Base-by-base conservation (phyloP, 2,329 filamentous ascomycete genomes). In the Pestalotiopsis sp. region DNA sequence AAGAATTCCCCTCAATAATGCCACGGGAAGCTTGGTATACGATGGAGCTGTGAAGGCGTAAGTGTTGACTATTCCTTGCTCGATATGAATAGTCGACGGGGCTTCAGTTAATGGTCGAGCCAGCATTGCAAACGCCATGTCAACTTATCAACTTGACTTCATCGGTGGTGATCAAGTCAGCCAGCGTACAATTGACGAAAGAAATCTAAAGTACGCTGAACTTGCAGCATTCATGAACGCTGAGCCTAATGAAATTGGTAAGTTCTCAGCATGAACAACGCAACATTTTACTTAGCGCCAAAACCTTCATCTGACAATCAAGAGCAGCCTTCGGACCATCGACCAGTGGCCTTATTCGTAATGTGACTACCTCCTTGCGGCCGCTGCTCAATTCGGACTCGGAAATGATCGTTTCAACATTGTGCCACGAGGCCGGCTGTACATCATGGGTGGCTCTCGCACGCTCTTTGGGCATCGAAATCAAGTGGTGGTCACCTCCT, bases 351-450 rank as follows among this genome's bases (percentile, higher is more conserved):
- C 86, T 94, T 12, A 88, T 94, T 73, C 89, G 91, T 72, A 95
- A 94, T 76, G 85, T 94, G 14, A 87, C 89, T 0, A 83, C 83
- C 23, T 82, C 87, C 2, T 78, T 91, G 4, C 74, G 77, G 12
- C 59, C 59, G 31, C n/a, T 62, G 31, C 88, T 91, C 75, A 74
- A 82, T 12, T 76, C 83, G 1, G 88, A 88, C 60, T 88, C 90
- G 70, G 91, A 93, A 75, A 84, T 95, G 63, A 83, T 96, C 70
- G 76, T 94, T 12, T 93, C 92, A 0, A 86, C 86, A 68, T 82
- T 94, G 67, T 92, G 95, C 77, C 92, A 95, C 75, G 93, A 95
- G 80, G 90, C 92, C 49, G 94, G 94, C 76, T 89, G 93, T 68
- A 88, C 91, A 1, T 85, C 92, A 0, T 95, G 92, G 93, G 81